Percentiles rank a stretch among this genome's conserved stretches.
Conservation (phyloP, 345 rosid species). For the Syzygium grande region DNA sequence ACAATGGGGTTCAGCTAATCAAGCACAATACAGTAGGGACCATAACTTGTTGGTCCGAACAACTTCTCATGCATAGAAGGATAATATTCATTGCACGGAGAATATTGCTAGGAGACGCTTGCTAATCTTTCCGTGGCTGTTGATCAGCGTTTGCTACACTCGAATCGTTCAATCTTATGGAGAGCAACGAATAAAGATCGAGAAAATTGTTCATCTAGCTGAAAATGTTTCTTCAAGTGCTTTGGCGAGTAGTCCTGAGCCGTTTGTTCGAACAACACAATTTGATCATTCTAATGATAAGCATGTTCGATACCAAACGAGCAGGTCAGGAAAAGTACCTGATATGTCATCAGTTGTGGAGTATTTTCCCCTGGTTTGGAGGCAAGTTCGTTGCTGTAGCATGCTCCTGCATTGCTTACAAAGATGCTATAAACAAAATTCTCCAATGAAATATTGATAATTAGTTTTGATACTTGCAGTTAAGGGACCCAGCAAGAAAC, state of each 20-base stretch:
- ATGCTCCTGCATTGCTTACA: neutral
- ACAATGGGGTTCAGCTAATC: neutral
- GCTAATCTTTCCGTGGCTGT: too few species aligned
- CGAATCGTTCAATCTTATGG: neutral
- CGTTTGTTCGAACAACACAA: neutral
- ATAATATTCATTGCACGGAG: neutral
- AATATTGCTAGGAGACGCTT: neutral
- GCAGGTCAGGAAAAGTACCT: neutral
- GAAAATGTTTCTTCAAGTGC: neutral
- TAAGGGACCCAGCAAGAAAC: neutral
- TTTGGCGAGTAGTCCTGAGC: neutral
- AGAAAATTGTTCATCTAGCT: neutral
- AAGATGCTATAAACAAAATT: neutral
- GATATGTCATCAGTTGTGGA: neutral
- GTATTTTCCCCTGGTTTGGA: neutral
- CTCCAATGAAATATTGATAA: neutral
- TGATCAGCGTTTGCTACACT: too few species aligned
- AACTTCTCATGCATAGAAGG: neutral
- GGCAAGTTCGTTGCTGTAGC: neutral
- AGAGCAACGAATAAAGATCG: neutral
- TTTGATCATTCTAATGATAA: neutral
- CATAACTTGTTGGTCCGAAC: neutral
- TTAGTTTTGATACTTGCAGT: neutral
- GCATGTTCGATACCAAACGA: neutral
- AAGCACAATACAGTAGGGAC: neutral